Percentiles rank a stretch among this genome's conserved stretches.
Evolutionary conservation across 2,329 filamentous ascomycete genomes (phyloP).

Genomic region (Leptographium lundbergii): DNA sequence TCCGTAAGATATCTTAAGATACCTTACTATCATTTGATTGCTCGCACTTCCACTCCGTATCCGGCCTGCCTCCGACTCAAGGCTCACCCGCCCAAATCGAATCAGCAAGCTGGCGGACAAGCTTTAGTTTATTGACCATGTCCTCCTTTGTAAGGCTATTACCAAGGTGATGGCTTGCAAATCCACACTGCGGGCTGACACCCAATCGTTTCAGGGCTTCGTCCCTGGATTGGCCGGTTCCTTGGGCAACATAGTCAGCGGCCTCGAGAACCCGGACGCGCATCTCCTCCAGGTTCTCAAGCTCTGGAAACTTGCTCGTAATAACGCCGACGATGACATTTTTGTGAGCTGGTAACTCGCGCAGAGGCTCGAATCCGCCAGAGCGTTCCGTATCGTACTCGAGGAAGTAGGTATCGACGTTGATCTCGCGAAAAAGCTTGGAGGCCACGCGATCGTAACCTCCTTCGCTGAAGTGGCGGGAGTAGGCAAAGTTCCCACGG

Average conservation of each 20-base stretch:
- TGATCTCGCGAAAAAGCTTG: slow-evolving; percentile 45
- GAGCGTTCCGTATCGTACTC: slow-evolving; percentile 38
- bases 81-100: slow-evolving; percentile 42
- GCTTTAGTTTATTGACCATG: slow-evolving; percentile 58
- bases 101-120: slow-evolving; percentile 54
- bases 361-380: slow-evolving; percentile 49
- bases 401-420: slow-evolving; percentile 42
- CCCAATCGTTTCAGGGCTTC: slow-evolving; percentile 53
- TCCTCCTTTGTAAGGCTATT: slow-evolving; percentile 54
- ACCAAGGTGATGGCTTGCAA: slow-evolving; percentile 56
- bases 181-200: slow-evolving; percentile 58
- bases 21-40: not conserved
- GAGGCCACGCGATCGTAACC: slow-evolving; percentile 50
- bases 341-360: slow-evolving; percentile 44
- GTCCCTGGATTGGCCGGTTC: slow-evolving; percentile 46
- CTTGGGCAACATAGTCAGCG: slow-evolving; percentile 53
- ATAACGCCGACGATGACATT: slow-evolving; percentile 50
- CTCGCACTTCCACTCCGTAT: not conserved
- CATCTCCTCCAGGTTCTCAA: slow-evolving; percentile 35
- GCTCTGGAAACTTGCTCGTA: slow-evolving; percentile 13
- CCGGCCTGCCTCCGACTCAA: slow-evolving; percentile 5
- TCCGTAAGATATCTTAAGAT: too few species aligned
- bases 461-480: slow-evolving; percentile 50
- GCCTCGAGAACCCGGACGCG: slow-evolving; percentile 41
- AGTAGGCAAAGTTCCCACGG: slow-evolving; percentile 47